Evolutionary conservation across 306 rosid species (phyloP).

Genomic region (Quercus mongolica): DNA sequence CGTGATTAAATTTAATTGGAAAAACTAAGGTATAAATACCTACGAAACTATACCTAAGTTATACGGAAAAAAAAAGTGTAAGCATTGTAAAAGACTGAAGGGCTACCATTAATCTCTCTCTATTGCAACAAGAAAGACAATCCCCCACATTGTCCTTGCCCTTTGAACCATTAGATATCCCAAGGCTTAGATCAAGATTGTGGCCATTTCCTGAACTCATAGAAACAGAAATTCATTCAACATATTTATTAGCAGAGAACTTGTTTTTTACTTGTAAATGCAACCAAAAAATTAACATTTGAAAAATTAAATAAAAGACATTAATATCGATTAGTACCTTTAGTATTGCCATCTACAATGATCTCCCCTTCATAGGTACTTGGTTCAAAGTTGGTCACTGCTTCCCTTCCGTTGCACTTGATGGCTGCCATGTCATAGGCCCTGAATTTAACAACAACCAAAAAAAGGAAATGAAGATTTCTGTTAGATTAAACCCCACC

Average conservation of each 20-base stretch:
- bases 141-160: conserved; percentile 5
- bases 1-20: no score
- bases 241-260: neutral
- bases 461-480: conserved; percentile 5
- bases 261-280: neutral
- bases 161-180: conserved; percentile 33
- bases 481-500: neutral
- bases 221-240: neutral
- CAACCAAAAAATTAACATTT: neutral
- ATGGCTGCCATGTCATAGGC: conserved; percentile 93
- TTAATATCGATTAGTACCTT: conserved; percentile 34
- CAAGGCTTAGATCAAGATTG: conserved; percentile 54
- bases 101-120: conserved; percentile 29
- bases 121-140: conserved; percentile 14
- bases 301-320: neutral
- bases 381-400: conserved; percentile 78
- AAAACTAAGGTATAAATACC: no score
- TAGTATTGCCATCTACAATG: conserved; percentile 40
- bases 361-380: conserved; percentile 53
- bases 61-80: neutral
- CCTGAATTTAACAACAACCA: conserved; percentile 41
- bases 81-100: neutral
- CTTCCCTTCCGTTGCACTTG: conserved; percentile 78
- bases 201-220: conserved; percentile 35
- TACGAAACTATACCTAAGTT: neutral